Evolutionary conservation across 495 filamentous ascomycete genomes (phyloP).

Genomic region (Chaetomidium leptoderma): DNA sequence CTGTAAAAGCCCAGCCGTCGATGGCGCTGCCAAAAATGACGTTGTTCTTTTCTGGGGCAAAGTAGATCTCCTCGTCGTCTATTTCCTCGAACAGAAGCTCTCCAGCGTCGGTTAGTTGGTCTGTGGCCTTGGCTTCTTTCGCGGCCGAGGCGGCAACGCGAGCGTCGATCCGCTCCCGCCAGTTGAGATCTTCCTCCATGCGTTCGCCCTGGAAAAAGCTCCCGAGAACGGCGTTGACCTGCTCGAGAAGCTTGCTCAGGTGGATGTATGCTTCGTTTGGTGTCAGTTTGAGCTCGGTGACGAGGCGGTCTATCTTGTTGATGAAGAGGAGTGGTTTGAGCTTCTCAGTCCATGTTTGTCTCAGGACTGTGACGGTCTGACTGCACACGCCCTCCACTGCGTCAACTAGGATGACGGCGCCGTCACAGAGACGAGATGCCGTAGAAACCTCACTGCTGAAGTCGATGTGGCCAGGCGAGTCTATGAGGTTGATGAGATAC

Average conservation of each 20-base stretch:
- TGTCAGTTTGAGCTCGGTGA: constrained; percentile 91
- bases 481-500: constrained; percentile 95
- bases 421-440: constrained; percentile 90
- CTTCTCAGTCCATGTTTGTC: constrained; percentile 94
- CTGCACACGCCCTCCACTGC: constrained; percentile 97
- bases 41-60: constrained; percentile 96
- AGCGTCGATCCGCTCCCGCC: constrained; percentile 89
- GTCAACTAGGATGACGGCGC: constrained; percentile 92
- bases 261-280: constrained; percentile 85
- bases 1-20: constrained; percentile 97
- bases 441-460: constrained; percentile 98
- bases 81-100: constrained; percentile 78
- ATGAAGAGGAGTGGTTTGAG: constrained; percentile 91
- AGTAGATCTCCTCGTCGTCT: constrained; percentile 97
- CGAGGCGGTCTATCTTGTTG: constrained; percentile 94
- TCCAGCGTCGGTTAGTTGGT: constrained; percentile 48
- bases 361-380: constrained; percentile 93
- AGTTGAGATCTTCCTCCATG: constrained; percentile 97
- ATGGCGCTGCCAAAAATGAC: constrained; percentile 98
- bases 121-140: constrained; percentile 45
- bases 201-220: constrained; percentile 97
- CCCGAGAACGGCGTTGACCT: constrained; percentile 95
- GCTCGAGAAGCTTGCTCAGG: constrained; percentile 83
- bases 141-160: constrained; percentile 59
- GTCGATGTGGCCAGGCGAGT: constrained; percentile 97